These are phyloP conservation scores for Hymenoscyphus fraxineus DNA, from an alignment of 2,329 filamentous ascomycete species.

Conservation along the genomic window DNA sequence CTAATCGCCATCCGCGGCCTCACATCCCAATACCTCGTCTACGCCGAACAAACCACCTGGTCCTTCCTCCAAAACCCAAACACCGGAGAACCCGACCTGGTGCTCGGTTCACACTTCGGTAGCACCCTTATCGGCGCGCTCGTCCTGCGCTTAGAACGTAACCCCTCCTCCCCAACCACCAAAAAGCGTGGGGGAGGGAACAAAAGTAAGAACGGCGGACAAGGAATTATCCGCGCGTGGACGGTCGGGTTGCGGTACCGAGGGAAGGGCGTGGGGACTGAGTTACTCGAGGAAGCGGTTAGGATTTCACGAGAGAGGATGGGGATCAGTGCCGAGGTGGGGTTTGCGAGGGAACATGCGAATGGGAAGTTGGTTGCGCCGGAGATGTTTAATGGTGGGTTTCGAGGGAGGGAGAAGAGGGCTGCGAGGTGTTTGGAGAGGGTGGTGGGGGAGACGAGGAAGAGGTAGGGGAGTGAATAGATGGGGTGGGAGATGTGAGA, in stretches of 20 bases:
- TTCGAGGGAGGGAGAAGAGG: constrained; percentile 55
- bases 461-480: constrained; percentile 9
- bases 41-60: constrained; percentile 31
- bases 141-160: constrained; percentile 61
- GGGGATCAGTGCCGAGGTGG: constrained; percentile 62
- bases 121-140: constrained; percentile 67
- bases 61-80: constrained; percentile 28
- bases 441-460: constrained; percentile 30
- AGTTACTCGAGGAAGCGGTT: constrained; percentile 70
- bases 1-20: constrained; percentile 59
- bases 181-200: constrained; percentile 23
- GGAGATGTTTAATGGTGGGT: constrained; percentile 56
- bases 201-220: constrained; percentile 49
- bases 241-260: constrained; percentile 69
- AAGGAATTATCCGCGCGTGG: constrained; percentile 76
- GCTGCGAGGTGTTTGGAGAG: constrained; percentile 52
- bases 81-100: constrained; percentile 45
- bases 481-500: not conserved
- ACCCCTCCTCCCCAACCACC: constrained; percentile 10
- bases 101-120: constrained; percentile 66
- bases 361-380: constrained; percentile 65
- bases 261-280: constrained; percentile 66
- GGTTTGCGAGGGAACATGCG: constrained; percentile 74
- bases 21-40: constrained; percentile 52
- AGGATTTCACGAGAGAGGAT: constrained; percentile 63